phyloP scores from a whole-genome alignment of 176 grass and related monocot genomes.

The Oropetium thomaeum region DNA sequence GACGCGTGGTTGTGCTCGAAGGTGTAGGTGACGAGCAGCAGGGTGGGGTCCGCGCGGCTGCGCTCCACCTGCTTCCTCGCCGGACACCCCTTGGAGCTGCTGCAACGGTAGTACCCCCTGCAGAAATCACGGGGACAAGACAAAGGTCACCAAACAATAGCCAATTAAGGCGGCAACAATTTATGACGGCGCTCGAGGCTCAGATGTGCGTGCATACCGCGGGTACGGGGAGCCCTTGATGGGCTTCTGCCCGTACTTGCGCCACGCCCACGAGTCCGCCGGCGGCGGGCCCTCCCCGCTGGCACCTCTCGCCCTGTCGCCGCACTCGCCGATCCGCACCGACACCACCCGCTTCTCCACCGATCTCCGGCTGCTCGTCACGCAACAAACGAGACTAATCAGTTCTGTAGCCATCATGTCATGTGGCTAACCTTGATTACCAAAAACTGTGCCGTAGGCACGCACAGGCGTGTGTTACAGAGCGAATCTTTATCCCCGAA shows the following conservation, averaged over 20 bases:
- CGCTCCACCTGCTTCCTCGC: conserved; percentile 96
- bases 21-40: conserved; percentile 87
- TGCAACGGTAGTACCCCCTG: conserved; percentile 93
- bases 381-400: neutral
- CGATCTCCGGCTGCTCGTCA: conserved; percentile 61
- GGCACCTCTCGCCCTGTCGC: conserved; percentile 54
- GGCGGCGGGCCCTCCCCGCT: conserved; percentile 88
- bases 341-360: conserved; percentile 89
- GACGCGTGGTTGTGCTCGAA: conserved; percentile 84
- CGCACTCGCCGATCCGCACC: conserved; percentile 62
- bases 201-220: conserved; percentile 42
- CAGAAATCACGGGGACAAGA: neutral
- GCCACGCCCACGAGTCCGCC: conserved; percentile 96
- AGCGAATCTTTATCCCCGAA: neutral
- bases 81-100: conserved; percentile 88
- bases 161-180: neutral
- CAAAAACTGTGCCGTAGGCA: neutral
- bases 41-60: conserved; percentile 66
- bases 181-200: neutral
- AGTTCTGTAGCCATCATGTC: neutral
- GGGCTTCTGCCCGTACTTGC: conserved; percentile 99
- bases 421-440: neutral
- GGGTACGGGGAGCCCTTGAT: conserved; percentile 99
- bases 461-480: neutral
- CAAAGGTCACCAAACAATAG: neutral